A percentile compares a stretch with the other conserved stretches of the same genome.
Evolutionary conservation across 257 asterid species (phyloP).

Genomic region (Capsicum chinense): DNA sequence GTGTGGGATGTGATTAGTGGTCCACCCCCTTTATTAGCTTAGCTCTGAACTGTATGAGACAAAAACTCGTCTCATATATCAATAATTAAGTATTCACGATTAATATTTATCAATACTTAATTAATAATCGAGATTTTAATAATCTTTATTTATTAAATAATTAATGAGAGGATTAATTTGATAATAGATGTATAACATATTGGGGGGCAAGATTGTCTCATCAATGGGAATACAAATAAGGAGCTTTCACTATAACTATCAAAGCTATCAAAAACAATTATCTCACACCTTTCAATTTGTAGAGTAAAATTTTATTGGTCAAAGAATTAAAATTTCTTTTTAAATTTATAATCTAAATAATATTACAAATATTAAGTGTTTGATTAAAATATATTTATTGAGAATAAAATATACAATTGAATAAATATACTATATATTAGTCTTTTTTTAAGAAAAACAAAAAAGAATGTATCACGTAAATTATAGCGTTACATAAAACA

Average conservation of each 20-base stretch:
- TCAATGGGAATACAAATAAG: conserved; percentile 4
- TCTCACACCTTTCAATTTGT: not conserved
- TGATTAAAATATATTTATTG: not conserved
- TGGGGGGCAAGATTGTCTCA: not conserved
- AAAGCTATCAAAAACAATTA: conserved; percentile 17
- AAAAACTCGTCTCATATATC: not conserved
- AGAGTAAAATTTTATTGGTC: not conserved
- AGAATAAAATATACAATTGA: not conserved
- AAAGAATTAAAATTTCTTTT: not conserved
- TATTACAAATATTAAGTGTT: not conserved
- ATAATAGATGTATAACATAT: not conserved
- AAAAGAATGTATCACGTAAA: not conserved
- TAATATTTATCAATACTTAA: not conserved
- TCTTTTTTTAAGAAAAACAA: not conserved
- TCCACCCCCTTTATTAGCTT: not conserved
- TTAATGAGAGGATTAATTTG: not conserved
- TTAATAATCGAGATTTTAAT: not conserved
- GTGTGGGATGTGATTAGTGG: not conserved
- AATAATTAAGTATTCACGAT: not conserved
- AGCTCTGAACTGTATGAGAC: not conserved
- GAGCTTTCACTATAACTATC: conserved; percentile 34
- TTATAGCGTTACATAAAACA: not conserved
- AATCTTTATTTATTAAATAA: not conserved
- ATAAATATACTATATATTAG: no score
- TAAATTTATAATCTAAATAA: no score